A percentile compares a stretch with the other conserved stretches of the same genome.
These are phyloP conservation scores for Fusarium haematococcum DNA, from an alignment of 2,329 filamentous ascomycete species.

Conservation along the genomic window DNA sequence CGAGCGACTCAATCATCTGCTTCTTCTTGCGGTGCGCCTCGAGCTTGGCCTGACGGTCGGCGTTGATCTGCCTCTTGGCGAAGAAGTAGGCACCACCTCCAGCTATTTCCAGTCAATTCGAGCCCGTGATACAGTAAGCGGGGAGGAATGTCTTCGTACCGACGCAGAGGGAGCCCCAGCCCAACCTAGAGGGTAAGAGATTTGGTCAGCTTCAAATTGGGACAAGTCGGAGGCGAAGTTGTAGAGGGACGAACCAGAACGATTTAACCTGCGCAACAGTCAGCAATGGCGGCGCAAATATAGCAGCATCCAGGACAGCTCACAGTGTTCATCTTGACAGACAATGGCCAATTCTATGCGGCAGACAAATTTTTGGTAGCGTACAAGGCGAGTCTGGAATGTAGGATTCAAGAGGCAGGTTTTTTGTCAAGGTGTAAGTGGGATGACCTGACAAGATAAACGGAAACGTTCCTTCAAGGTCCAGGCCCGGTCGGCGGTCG, in stretches of 20 bases:
- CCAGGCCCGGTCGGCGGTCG: slow-evolving; percentile 36
- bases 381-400: slow-evolving; percentile 19
- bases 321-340: slow-evolving; percentile 66
- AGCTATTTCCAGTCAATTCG: slow-evolving; percentile 62
- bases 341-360: neutral
- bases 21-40: slow-evolving; percentile 75
- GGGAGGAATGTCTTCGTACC: slow-evolving; percentile 65
- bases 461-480: slow-evolving; percentile 31
- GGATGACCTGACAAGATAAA: slow-evolving; percentile 46
- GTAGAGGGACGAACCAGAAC: slow-evolving; percentile 66
- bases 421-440: slow-evolving; percentile 44
- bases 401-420: slow-evolving; percentile 37
- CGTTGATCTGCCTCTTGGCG: slow-evolving; percentile 94
- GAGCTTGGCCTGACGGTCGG: slow-evolving; percentile 80
- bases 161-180: slow-evolving; percentile 89
- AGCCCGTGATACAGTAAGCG: neutral
- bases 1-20: slow-evolving; percentile 67
- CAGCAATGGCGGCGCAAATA: slow-evolving; percentile 32
- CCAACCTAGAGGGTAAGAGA: slow-evolving; percentile 70
- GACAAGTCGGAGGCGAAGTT: slow-evolving; percentile 6
- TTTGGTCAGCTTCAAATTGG: slow-evolving; percentile 19
- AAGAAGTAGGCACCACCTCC: slow-evolving; percentile 95
- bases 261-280: slow-evolving; percentile 65
- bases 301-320: slow-evolving; percentile 40
- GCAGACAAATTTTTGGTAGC: slow-evolving; percentile 14